A percentile compares a stretch with the other conserved stretches of the same genome.
Conservation (phyloP, 805 yeast species). For the Cyberlindnera subsufficiens region DNA sequence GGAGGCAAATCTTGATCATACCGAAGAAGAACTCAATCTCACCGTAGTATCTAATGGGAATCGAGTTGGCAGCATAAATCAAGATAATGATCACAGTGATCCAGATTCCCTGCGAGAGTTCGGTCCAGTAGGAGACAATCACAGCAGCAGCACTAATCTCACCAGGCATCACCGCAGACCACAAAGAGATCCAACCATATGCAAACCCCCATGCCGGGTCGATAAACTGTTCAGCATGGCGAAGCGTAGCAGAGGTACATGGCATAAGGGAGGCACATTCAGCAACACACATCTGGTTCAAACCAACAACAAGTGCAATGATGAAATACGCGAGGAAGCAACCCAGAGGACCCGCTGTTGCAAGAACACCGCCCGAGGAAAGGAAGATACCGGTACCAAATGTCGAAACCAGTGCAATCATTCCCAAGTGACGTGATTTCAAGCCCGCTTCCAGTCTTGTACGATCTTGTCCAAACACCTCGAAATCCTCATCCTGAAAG, state of each 20-base stretch:
- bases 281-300: slow-evolving; percentile 35
- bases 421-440: slow-evolving; percentile 35
- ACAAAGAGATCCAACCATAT: slow-evolving; percentile 39
- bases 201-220: slow-evolving; percentile 43
- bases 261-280: slow-evolving; percentile 35
- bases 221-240: slow-evolving; percentile 32
- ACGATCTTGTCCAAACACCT: slow-evolving; percentile 16
- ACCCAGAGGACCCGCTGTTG: slow-evolving; percentile 31
- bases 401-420: slow-evolving; percentile 43
- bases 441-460: slow-evolving; percentile 10
- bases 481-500: slow-evolving; percentile 4
- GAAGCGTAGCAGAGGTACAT: slow-evolving; percentile 29
- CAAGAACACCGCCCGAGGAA: slow-evolving; percentile 34
- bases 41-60: slow-evolving; percentile 39
- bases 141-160: slow-evolving; percentile 45
- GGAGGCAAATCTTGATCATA: slow-evolving; percentile 51
- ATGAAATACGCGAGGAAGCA: slow-evolving; percentile 28
- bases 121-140: slow-evolving; percentile 40
- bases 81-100: slow-evolving; percentile 35
- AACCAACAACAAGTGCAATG: slow-evolving; percentile 32
- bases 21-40: slow-evolving; percentile 53
- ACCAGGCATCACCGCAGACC: slow-evolving; percentile 35
- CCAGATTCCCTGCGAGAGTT: slow-evolving; percentile 39
- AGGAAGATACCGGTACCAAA: slow-evolving; percentile 39
- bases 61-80: slow-evolving; percentile 29